phyloP scores from a whole-genome alignment of 2,329 filamentous ascomycete species.

The Cadophora malorum region DNA sequence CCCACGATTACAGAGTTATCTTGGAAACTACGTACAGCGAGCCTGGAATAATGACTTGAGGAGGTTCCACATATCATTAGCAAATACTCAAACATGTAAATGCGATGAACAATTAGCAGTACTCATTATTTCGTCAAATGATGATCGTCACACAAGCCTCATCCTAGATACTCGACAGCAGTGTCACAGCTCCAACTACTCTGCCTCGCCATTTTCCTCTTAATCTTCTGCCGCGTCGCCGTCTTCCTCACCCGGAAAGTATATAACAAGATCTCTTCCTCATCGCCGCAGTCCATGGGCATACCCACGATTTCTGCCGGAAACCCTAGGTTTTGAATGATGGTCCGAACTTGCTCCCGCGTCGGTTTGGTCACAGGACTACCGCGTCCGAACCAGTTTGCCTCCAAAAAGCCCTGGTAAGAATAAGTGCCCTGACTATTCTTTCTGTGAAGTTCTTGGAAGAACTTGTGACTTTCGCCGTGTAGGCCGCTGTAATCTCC shows the following conservation, averaged over 20 bases:
- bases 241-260: conserved; percentile 26
- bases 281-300: conserved; percentile 24
- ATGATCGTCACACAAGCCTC: neutral
- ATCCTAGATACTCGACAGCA: neutral
- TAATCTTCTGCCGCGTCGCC: neutral
- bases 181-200: conserved; percentile 1
- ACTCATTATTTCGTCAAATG: neutral
- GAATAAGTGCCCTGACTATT: neutral
- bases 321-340: conserved; percentile 18
- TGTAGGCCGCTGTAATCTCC: conserved; percentile 49
- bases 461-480: conserved; percentile 1
- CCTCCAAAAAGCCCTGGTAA: neutral
- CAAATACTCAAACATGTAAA: too few species aligned
- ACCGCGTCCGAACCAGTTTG: neutral
- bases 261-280: conserved; percentile 28
- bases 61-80: too few species aligned
- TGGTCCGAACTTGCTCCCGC: conserved; percentile 19
- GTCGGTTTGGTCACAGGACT: neutral
- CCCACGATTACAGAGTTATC: neutral
- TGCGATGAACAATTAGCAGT: neutral
- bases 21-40: neutral
- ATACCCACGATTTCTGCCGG: conserved; percentile 22
- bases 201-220: conserved; percentile 5
- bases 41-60: too few species aligned
- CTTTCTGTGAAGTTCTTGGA: conserved; percentile 21